Base-by-base conservation (phyloP, 495 filamentous ascomycete species). In the Hypoxylon fuscum region DNA sequence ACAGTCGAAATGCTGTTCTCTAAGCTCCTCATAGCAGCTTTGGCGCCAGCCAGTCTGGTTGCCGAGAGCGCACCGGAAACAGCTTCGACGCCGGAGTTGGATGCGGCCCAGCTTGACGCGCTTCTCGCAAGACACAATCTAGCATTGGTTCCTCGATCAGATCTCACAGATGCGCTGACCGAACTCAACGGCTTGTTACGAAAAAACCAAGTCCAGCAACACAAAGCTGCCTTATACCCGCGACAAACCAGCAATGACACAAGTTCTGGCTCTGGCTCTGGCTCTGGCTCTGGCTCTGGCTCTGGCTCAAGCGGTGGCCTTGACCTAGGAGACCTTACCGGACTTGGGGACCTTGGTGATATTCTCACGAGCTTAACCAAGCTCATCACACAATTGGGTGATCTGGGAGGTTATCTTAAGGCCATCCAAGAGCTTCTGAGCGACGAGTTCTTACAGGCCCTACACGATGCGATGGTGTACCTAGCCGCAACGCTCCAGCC, bases 141-240 rank as follows among this genome's bases (percentile, higher is more conserved):
- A 11, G 73, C 71, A 22, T 60, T 75, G 40, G 73, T 75, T 5
- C 73, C 73, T 35, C 66, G 71, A 21, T 68, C 71, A 49, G 71
- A 75, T 20, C 71, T 75, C 20, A 72, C 73, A 34, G 73, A 75
- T 53, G 71, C 71, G 4, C 34, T 75, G 51, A 74, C 68, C 6
- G 73, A 75, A 46, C 68, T 75, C 55, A 75, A 70, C 38, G 64
- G 58, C 32, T 55, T 75, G 40, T 65, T 75, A 9, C 66, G 65
- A 51, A 69, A 62, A 38, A 72, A 68, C 37, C 62, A 69, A 20
- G 55, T 55, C 23, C 56, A 70, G 11, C 66, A 69, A 49, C 58
- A 69, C 23, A 69, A 60, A 12, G 62, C 40, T 8, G 55, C 64
- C 32, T 44, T 65, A 55, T 70, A 66, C 45, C 69, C 64, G 8